Conservation (phyloP, 2,329 filamentous ascomycete genomes). For the Onygenales sp. region DNA sequence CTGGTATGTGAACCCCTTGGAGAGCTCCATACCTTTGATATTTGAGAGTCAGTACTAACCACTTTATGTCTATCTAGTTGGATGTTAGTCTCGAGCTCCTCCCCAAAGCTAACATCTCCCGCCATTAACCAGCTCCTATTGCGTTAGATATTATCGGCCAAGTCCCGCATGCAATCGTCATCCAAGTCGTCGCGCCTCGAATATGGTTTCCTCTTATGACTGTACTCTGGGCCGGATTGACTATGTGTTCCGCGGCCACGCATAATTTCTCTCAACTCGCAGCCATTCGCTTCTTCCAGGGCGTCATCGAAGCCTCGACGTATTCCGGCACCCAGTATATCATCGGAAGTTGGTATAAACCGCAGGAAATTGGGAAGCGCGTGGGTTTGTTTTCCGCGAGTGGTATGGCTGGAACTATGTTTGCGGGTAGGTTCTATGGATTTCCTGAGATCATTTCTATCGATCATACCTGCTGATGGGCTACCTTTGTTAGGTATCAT, state of each 20-base stretch:
- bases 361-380: constrained; percentile 26
- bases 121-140: neutral
- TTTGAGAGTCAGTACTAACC: neutral
- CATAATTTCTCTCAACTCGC: constrained; percentile 18
- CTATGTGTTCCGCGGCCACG: constrained; percentile 15
- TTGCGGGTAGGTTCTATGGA: constrained; percentile 10
- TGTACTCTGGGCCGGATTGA: constrained; percentile 18
- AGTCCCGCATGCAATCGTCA: constrained; percentile 28
- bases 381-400: constrained; percentile 22
- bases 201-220: constrained; percentile 17
- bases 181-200: constrained; percentile 15
- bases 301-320: constrained; percentile 19
- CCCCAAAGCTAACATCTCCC: neutral
- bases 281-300: constrained; percentile 27
- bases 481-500: constrained; percentile 15
- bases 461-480: no score
- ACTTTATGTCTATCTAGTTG: neutral
- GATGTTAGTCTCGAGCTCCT: neutral
- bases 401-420: constrained; percentile 23
- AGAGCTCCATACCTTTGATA: neutral
- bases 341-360: constrained; percentile 32
- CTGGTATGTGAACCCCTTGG: neutral
- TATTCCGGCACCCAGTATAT: constrained; percentile 26
- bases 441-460: no score
- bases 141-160: constrained; percentile 24